Base-by-base conservation (phyloP, 768 basidiomycete species). In the Cubamyces lactineus region DNA sequence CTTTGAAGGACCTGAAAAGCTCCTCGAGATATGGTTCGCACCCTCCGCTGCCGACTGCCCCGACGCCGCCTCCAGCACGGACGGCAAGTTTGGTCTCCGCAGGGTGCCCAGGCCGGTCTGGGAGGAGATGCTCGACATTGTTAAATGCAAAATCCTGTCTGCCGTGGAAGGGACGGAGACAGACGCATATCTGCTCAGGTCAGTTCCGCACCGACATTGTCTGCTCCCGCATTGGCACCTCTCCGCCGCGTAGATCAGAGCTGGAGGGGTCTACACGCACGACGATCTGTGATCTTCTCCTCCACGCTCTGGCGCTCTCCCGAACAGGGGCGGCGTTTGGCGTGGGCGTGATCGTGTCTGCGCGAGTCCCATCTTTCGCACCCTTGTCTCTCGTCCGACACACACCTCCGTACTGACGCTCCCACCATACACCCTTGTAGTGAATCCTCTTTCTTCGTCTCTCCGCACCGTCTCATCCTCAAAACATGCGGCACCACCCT, bases 401-500 rank as follows among this genome's bases (percentile, higher is more conserved):
- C 34, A 34, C 34, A 34, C 34, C 34, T 34, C 34, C 34, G 34
- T 34, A 34, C 34, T 34, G 34, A 34, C 34, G 9, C 34, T 34
- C 34, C 34, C 34, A 34, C 34, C 5, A 34, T 9, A 34, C 28
- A 5, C 17, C 6, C 12, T 45, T 24, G 11, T 45, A 98, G 97
- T 79, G 97, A 98, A 83, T 98, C 96, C 0, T 98, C 96, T 40
- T 82, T 99, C 57, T 96, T 99, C 71, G 87, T 99, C 56, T 93
- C 90, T 41, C 86, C 96, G 2, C 96, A 99, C 77, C 89, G 94
- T 59, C 83, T 99, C 62, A 98, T 99, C 69, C 86, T 99, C 72
- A 99, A 99, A 78, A 99, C 97, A 13, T 99, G 97, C 75, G 97
- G 97, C 24, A 99, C 97, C 3, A 99, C 97, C 5, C 88, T 98